phyloP scores from a whole-genome alignment of 805 yeast species.

The Metschnikowia proteae region DNA sequence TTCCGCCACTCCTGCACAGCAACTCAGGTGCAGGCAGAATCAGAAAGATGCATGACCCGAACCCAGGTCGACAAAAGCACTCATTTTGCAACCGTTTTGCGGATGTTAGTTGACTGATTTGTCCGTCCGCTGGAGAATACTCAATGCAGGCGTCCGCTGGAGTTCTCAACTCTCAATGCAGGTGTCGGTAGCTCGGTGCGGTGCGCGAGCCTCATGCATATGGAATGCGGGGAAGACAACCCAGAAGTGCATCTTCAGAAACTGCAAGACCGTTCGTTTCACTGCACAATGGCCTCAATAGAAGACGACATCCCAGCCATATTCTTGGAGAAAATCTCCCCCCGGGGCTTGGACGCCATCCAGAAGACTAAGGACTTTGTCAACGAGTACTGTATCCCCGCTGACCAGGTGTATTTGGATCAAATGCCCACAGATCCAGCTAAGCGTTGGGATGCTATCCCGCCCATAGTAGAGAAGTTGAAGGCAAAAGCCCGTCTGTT shows the following conservation, averaged over 20 bases:
- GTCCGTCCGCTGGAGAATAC: too few relatives aligned
- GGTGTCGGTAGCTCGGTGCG: background rate
- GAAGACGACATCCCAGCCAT: constrained; percentile 40
- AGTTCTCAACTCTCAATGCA: background rate
- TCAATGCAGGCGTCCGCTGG: too few relatives aligned
- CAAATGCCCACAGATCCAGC: constrained; percentile 40
- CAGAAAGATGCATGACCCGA: too few relatives aligned
- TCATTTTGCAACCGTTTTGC: too few relatives aligned
- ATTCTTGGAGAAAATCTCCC: constrained; percentile 34
- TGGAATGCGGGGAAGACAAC: constrained; percentile 11
- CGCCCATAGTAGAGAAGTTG: constrained; percentile 47
- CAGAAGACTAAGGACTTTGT: constrained; percentile 47
- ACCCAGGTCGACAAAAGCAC: too few relatives aligned
- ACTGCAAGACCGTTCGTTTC: background rate
- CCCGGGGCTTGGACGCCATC: constrained; percentile 37
- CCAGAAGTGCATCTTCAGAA: background rate
- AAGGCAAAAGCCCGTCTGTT: constrained; percentile 48
- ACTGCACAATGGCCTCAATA: constrained; percentile 7
- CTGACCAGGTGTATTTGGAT: constrained; percentile 41
- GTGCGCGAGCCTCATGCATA: constrained; percentile 2
- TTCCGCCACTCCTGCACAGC: too few relatives aligned
- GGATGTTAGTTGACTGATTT: too few relatives aligned
- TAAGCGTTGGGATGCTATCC: constrained; percentile 46
- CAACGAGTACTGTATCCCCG: constrained; percentile 54
- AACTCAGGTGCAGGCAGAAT: too few relatives aligned